phyloP scores from a whole-genome alignment of 768 basidiomycete species.

The Gymnopilus junonius region DNA sequence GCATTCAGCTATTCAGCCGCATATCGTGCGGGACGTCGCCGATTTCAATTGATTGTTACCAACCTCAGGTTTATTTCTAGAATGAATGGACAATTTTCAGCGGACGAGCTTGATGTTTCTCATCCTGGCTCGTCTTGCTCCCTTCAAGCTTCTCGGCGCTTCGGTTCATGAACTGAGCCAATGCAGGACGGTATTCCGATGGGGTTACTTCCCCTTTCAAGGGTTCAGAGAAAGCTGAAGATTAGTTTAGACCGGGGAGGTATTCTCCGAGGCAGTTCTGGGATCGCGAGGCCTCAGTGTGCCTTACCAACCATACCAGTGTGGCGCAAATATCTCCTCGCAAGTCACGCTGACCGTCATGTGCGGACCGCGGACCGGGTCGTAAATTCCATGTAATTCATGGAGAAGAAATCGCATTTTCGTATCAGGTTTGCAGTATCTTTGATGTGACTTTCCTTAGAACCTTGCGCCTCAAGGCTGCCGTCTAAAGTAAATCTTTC shows the following conservation, averaged over 20 bases:
- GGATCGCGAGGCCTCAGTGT: conserved; percentile 3
- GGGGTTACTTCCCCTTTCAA: background rate
- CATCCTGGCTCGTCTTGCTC: background rate
- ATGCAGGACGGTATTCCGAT: background rate
- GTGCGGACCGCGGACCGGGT: conserved; percentile 1
- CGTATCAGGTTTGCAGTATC: background rate
- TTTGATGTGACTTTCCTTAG: background rate
- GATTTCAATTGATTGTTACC: conserved; percentile 1
- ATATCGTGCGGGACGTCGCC: background rate
- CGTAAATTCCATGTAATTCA: background rate
- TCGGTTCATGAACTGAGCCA: background rate
- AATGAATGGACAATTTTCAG: background rate
- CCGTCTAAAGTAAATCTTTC: background rate
- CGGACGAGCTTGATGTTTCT: background rate
- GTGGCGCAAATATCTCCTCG: conserved; percentile 8
- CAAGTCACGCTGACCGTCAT: background rate
- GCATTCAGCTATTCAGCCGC: conserved; percentile 3
- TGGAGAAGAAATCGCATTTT: background rate
- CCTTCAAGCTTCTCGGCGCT: background rate
- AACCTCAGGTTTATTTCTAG: background rate
- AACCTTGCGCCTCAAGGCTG: background rate
- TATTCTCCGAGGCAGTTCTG: conserved; percentile 8
- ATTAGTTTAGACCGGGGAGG: conserved; percentile 10
- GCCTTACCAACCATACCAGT: conserved; percentile 4
- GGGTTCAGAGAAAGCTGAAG: background rate